These are phyloP conservation scores for Hypoxylon crocopeplum DNA, from an alignment of 495 filamentous ascomycete species.

Conservation along the genomic window DNA sequence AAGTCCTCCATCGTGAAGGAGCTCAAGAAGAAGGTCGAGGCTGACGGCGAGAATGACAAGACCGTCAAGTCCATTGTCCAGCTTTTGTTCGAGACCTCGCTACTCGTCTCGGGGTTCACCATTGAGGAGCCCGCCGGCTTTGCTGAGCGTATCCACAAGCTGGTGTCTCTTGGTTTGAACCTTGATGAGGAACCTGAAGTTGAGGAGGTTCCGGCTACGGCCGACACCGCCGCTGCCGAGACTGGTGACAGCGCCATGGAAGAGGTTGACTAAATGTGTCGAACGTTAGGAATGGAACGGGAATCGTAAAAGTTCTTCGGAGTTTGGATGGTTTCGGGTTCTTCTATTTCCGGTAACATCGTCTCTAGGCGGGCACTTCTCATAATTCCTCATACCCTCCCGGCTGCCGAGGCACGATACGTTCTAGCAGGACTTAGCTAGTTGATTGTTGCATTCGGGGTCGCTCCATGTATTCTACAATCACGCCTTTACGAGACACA, in stretches of 20 bases:
- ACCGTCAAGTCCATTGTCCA: conserved; percentile 98
- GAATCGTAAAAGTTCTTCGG: conserved; percentile 52
- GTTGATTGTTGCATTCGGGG: conserved; percentile 29
- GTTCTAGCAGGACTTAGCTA: conserved; percentile 26
- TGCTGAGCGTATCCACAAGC: conserved; percentile 98
- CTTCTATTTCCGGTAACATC: conserved; percentile 43
- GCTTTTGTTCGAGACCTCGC: conserved; percentile 97
- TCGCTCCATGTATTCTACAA: conserved; percentile 43
- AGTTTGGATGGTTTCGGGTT: conserved; percentile 53
- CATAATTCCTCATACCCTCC: conserved; percentile 41
- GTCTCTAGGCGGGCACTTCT: conserved; percentile 46
- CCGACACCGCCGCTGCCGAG: conserved; percentile 60
- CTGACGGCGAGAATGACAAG: conserved; percentile 96
- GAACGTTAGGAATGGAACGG: conserved; percentile 36
- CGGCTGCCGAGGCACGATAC: conserved; percentile 23
- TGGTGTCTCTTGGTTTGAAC: conserved; percentile 94
- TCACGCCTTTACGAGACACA: conserved; percentile 42
- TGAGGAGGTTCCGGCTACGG: conserved; percentile 66
- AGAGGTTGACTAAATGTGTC: conserved; percentile 67
- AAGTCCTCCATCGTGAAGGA: conserved; percentile 97
- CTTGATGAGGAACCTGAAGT: conserved; percentile 90
- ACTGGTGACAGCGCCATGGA: conserved; percentile 67
- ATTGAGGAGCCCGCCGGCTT: conserved; percentile 98
- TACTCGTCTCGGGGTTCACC: conserved; percentile 98
- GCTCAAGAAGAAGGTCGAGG: conserved; percentile 97